Evolutionary conservation across 1,284 basidiomycete species (phyloP).

Genomic region (Moesziomyces sp.): DNA sequence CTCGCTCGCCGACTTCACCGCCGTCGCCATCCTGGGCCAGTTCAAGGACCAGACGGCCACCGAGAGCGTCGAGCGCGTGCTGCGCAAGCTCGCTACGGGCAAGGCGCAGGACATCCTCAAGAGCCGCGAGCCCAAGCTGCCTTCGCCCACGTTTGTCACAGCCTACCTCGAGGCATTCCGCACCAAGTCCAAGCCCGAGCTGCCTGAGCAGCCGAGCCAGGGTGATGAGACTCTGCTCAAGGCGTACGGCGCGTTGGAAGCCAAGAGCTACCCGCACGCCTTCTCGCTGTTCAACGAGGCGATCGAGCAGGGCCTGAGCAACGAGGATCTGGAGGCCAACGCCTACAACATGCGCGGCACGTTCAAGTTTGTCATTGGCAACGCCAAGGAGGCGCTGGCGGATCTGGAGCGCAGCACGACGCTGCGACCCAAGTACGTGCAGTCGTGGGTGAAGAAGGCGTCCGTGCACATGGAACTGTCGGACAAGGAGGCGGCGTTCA

Average conservation of each 20-base stretch:
- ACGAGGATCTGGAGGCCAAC: constrained; percentile 79
- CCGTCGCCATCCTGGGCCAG: constrained; percentile 90
- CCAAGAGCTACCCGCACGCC: constrained; percentile 87
- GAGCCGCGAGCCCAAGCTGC: constrained; percentile 84
- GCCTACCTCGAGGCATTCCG: constrained; percentile 98
- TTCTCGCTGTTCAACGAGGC: constrained; percentile 85
- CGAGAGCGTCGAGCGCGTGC: constrained; percentile 86
- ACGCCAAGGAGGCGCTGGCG: constrained; percentile 83
- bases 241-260: constrained; percentile 84
- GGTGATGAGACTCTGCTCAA: constrained; percentile 87
- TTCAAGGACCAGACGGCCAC: constrained; percentile 86
- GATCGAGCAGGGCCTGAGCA: constrained; percentile 84
- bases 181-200: constrained; percentile 76
- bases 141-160: constrained; percentile 90
- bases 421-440: constrained; percentile 81
- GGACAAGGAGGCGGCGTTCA: constrained; percentile 77
- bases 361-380: constrained; percentile 82
- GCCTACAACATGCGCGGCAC: constrained; percentile 94
- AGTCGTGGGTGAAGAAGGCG: constrained; percentile 96
- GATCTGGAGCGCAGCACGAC: constrained; percentile 84
- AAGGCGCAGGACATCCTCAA: constrained; percentile 79
- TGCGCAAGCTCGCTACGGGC: constrained; percentile 82
- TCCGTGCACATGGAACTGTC: constrained; percentile 94
- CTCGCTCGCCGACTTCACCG: constrained; percentile 80
- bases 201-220: constrained; percentile 79